These are phyloP conservation scores for Bromus sterilis DNA, from an alignment of 176 grass and related monocot species.

Conservation along the genomic window DNA sequence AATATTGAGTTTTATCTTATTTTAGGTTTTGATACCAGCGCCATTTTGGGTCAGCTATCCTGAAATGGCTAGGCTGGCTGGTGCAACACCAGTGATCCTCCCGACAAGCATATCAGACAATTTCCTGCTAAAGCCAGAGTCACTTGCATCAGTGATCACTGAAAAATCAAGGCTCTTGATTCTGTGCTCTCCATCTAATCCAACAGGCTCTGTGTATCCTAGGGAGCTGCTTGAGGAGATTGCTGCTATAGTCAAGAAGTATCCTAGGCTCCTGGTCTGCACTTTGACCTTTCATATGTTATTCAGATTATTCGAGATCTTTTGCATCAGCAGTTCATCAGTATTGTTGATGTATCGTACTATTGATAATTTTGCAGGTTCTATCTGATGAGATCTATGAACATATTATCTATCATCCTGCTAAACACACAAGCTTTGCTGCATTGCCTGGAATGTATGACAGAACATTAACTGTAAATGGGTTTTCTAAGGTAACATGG, in stretches of 20 bases:
- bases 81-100: slow-evolving; percentile 73
- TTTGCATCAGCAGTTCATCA: not conserved
- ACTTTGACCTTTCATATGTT: not conserved
- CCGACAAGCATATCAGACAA: slow-evolving; percentile 81
- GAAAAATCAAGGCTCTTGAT: slow-evolving; percentile 88
- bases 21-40: slow-evolving; percentile 80
- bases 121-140: slow-evolving; percentile 58
- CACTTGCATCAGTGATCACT: slow-evolving; percentile 59
- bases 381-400: slow-evolving; percentile 87
- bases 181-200: slow-evolving; percentile 93
- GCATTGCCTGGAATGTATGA: slow-evolving; percentile 78
- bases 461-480: slow-evolving; percentile 72
- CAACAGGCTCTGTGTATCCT: slow-evolving; percentile 90
- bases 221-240: slow-evolving; percentile 85
- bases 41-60: slow-evolving; percentile 95
- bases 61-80: slow-evolving; percentile 90
- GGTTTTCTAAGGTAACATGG: slow-evolving; percentile 62
- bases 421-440: slow-evolving; percentile 78
- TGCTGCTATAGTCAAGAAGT: slow-evolving; percentile 72
- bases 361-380: slow-evolving; percentile 47
- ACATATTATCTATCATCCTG: slow-evolving; percentile 73
- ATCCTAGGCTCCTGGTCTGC: slow-evolving; percentile 82
- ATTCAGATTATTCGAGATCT: not conserved
- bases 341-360: not conserved
- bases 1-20: slow-evolving; percentile 4